Percentiles rank a stretch among this genome's conserved stretches.
Conservation (phyloP, 805 yeast genomes). For the Metschnikowia kofuensis region DNA sequence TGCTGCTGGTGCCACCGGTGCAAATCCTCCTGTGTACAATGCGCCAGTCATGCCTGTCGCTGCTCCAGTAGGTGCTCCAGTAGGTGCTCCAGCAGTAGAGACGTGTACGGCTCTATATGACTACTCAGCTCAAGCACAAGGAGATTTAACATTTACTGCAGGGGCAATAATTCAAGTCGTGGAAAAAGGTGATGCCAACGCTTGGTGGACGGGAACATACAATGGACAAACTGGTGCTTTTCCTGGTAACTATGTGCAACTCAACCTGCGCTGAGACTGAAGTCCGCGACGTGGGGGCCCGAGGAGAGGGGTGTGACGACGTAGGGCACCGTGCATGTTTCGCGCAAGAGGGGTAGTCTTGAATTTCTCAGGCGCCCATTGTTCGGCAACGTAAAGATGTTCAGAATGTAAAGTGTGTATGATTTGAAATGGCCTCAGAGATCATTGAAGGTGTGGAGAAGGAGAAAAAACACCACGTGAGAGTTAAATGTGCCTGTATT, state of each 20-base stretch:
- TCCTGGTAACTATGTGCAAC: conserved; percentile 94
- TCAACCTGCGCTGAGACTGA: conserved; percentile 33
- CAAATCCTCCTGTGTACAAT: conserved; percentile 18
- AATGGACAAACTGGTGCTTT: conserved; percentile 89
- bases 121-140: conserved; percentile 88
- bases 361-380: no score
- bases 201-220: conserved; percentile 95
- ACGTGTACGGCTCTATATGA: conserved; percentile 90
- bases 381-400: no score
- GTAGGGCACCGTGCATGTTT: no score
- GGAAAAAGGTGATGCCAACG: conserved; percentile 83
- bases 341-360: no score
- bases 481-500: no score
- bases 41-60: conserved; percentile 20
- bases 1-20: conserved; percentile 3
- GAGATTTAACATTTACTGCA: conserved; percentile 83
- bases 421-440: no score
- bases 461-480: no score
- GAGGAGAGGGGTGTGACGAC: no score
- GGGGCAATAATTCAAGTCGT: conserved; percentile 84
- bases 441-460: no score
- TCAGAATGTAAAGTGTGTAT: no score
- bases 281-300: neutral
- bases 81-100: conserved; percentile 31
- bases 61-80: conserved; percentile 31